Percentiles rank a stretch among this genome's conserved stretches.
Conservation (phyloP, 441 rosid genomes). For the Syzygium malaccense region DNA sequence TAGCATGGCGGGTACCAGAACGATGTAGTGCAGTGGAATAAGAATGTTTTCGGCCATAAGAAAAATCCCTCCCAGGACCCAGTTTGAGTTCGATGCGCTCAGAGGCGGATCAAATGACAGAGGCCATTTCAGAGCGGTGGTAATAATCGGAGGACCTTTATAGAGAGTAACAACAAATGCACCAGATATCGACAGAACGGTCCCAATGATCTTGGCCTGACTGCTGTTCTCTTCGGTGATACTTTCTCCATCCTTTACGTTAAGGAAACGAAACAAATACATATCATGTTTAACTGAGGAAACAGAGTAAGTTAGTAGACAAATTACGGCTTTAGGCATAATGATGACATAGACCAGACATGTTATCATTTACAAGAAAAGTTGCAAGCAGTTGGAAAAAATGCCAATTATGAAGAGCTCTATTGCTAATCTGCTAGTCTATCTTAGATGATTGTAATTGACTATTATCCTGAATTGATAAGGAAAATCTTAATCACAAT, state of each 20-base stretch:
- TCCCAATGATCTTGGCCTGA: slow-evolving; percentile 41
- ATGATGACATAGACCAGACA: neutral
- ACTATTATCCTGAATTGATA: neutral
- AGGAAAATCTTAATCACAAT: neutral
- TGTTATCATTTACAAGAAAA: neutral
- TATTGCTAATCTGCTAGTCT: neutral
- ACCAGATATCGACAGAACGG: slow-evolving; percentile 28
- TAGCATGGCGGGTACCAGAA: slow-evolving; percentile 20
- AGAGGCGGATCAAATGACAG: neutral
- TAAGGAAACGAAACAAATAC: neutral
- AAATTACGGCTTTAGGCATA: neutral
- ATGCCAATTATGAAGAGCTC: neutral
- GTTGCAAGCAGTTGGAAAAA: neutral
- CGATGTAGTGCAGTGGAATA: slow-evolving; percentile 28
- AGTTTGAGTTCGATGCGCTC: neutral
- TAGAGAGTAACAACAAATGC: slow-evolving; percentile 45
- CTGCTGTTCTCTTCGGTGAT: slow-evolving; percentile 27
- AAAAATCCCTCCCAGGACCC: slow-evolving; percentile 39
- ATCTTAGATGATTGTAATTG: neutral
- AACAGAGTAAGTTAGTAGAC: neutral
- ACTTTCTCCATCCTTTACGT: slow-evolving; percentile 43
- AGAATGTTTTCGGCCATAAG: slow-evolving; percentile 15
- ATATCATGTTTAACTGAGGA: neutral
- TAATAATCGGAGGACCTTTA: slow-evolving; percentile 31
- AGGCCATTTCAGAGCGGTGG: neutral